A percentile compares a stretch with the other conserved stretches of the same genome.
phyloP scores from a whole-genome alignment of 192 early-diverging fungal species.

The Allomyces macrogynus region DNA sequence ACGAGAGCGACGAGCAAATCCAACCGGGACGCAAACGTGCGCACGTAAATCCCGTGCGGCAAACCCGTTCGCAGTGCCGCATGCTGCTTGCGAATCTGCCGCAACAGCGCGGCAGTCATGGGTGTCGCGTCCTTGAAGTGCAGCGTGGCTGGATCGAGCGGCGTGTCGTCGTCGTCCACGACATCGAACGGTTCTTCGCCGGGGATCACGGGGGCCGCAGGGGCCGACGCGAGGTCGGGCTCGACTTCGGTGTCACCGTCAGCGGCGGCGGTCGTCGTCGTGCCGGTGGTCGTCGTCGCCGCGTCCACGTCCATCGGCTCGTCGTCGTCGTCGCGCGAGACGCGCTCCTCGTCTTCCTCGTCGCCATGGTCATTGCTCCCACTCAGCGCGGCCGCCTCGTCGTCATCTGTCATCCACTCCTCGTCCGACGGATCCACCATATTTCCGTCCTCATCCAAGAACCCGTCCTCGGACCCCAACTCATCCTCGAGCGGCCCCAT shows the following conservation, averaged over 20 bases:
- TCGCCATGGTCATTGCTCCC: constrained; percentile 15
- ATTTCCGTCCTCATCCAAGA: too few relatives aligned
- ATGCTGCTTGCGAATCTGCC: constrained; percentile 20
- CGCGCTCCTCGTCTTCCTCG: constrained; percentile 17
- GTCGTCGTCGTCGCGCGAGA: constrained; percentile 10
- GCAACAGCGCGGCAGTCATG: constrained; percentile 10
- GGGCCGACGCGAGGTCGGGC: constrained; percentile 6
- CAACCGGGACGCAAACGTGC: constrained; percentile 29
- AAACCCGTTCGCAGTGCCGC: constrained; percentile 19
- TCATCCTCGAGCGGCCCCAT: too few relatives aligned
- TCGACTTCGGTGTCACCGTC: neutral
- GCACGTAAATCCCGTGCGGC: constrained; percentile 35
- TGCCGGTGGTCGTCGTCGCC: constrained; percentile 1
- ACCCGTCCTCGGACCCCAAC: too few relatives aligned
- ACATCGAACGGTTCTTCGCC: neutral
- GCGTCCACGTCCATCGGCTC: constrained; percentile 2
- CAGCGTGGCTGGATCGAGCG: neutral
- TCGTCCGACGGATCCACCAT: constrained; percentile 6
- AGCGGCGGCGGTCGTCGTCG: neutral
- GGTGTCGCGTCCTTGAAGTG: constrained; percentile 6
- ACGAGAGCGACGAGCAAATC: constrained; percentile 33
- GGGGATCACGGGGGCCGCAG: neutral
- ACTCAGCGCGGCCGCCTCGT: constrained; percentile 6
- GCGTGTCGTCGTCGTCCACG: neutral
- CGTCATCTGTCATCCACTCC: constrained; percentile 18